A percentile compares a stretch with the other conserved stretches of the same genome.
Conservation (phyloP, 805 yeast genomes). For the Kodamaea sagamina region DNA sequence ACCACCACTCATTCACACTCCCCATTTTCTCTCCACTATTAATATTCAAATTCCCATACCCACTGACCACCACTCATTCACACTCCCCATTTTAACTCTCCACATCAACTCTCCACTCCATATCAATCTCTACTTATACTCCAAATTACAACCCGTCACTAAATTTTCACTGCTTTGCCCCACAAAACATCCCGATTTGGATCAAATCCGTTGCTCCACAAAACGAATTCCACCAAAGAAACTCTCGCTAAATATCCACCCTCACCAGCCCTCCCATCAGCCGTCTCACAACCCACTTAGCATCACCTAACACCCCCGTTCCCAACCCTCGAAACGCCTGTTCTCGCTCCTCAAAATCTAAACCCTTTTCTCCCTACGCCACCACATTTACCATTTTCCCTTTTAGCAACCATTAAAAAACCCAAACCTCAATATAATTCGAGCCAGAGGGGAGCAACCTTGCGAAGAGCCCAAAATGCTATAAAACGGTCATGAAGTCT, state of each 20-base stretch:
- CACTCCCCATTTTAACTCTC: no score
- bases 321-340: neutral
- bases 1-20: no score
- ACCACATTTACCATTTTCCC: neutral
- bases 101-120: no score
- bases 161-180: no score
- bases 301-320: no score
- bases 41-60: no score
- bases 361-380: neutral
- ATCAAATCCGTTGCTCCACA: neutral
- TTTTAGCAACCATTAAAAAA: conserved; percentile 5
- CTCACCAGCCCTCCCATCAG: no score
- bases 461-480: neutral
- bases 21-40: no score
- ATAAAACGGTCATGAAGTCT: conserved; percentile 5
- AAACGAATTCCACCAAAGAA: neutral
- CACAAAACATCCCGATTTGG: neutral
- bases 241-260: neutral
- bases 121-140: no score
- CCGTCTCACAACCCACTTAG: no score
- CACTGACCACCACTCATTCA: no score
- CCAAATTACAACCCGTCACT: no score
- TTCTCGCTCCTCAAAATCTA: neutral
- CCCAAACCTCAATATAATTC: neutral
- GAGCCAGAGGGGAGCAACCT: conserved; percentile 6